Evolutionary conservation across 1,284 basidiomycete species (phyloP), one percentile per base, ranked within the genome.

Genomic region (Trametes hirsuta): DNA sequence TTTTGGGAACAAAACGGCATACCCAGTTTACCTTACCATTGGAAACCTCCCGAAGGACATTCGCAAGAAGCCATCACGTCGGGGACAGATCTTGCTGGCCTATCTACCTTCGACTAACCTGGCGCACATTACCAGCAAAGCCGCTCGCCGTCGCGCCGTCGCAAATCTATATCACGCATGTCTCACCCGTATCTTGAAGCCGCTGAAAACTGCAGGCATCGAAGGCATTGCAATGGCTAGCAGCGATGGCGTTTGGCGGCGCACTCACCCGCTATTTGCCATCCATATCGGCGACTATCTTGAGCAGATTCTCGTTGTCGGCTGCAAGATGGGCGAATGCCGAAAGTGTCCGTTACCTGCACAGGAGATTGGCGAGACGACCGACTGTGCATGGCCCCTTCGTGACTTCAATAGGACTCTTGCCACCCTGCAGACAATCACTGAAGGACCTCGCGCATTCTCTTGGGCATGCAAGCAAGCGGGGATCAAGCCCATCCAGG

Each of bases 1-100:
- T 6, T 25, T 46, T 58, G 49, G 71, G 2, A 76, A 75, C 62
- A 79, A 79, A 55, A 62, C 67, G 14, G 77, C 75, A 2, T 80
- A 79, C 61, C 77, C 77, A 0, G 66, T 81, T 0, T 80, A 80
- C 53, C 53, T 81, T 11, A 79, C 77, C 0, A 24, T 46, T 21
- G 44, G 44, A 5, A 46, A 46, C 22, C 44, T 81, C 14, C 76
- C 78, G 0, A 79, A 81, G 53, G 71, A 74, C 11, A 75, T 79
- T 5, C 67, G 73, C 8, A 62, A 70, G 1, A 76, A 77, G 55
- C 74, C 76, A 1, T 77, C 75, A 0, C 57, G 59, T 6, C 69
- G 66, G 8, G 75, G 69, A 1, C 72, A 75, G 22, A 66, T 81
- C 11, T 70, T 81, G 0, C 54, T 81, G 11, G 77, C 62, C 0